Base-by-base conservation (phyloP, 75 land plant genomes). In the Picea sitchensis region DNA sequence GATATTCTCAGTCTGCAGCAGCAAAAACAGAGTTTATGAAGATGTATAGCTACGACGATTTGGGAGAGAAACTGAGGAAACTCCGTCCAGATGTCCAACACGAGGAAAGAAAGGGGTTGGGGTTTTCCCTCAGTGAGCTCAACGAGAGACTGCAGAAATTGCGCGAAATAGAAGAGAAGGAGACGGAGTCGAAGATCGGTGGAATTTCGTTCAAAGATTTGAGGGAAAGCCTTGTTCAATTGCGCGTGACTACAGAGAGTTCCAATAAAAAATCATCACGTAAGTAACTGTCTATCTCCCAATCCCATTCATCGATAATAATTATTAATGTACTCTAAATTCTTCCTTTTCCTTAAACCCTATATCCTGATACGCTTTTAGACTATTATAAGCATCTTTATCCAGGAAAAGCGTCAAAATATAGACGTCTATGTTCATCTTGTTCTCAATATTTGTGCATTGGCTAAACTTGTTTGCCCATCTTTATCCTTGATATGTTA, bases 121-220 rank as follows among this genome's bases (percentile, higher is more conserved):
- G 87, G 80, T 91, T 93, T 71, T 91, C 92, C 2, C 44, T 93
- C 12, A 9, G n/a, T 21, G 95, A 93, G 87, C 80, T 93, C 81
- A 87, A 85, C 77, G 87, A 89, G 61, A 78, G 95, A 84, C 77
- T 93, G 23, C 61, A 59, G 60, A 87, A 84, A 84, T 58, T 93
- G 76, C 84, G 87, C 32, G 83, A 82, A 77, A 68, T 82, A 31
- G 95, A 93, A 80, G 83, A 77, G 78, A 75, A 81, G 73, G 82
- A 87, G 78, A 58, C 65, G 4, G 75, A 86, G 31, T 73, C 76
- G 47, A 75, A 69, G 47, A 31, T 64, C 31, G 82, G 82, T 0
- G 82, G 84, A 18, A 18, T 73, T 38, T 59, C 76, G 0, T 82
- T 81, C 59, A 73, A 36, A 23, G 89, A 81, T n/a, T 20, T 93